phyloP scores from a whole-genome alignment of 2,329 filamentous ascomycete species.

The Hypoxylon sp. region DNA sequence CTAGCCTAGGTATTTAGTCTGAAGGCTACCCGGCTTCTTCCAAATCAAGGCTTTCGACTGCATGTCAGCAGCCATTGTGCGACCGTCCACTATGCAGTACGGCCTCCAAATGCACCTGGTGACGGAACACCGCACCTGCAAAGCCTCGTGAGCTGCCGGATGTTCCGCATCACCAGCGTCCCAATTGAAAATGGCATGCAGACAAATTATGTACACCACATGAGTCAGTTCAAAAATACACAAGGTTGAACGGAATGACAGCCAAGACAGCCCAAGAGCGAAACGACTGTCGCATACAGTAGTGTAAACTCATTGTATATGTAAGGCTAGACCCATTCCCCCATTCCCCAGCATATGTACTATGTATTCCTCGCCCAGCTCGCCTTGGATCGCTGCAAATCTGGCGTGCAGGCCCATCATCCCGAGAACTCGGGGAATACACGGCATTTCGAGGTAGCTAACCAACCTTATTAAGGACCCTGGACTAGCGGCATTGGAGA shows the following conservation, averaged over 20 bases:
- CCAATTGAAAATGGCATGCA: slow-evolving; percentile 24
- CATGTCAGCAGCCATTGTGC: slow-evolving; percentile 17
- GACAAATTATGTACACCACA: background rate
- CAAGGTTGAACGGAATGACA: slow-evolving; percentile 22
- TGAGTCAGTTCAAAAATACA: slow-evolving; percentile 30
- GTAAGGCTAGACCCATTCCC: slow-evolving; percentile 18
- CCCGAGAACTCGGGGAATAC: slow-evolving; percentile 35
- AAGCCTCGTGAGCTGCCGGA: slow-evolving; percentile 29
- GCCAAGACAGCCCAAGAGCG: background rate
- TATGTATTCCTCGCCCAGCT: slow-evolving; percentile 12
- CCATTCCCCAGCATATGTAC: no score
- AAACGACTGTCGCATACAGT: slow-evolving; percentile 1
- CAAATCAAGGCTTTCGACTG: slow-evolving; percentile 12
- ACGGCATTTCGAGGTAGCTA: slow-evolving; percentile 29
- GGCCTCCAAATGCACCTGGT: slow-evolving; percentile 17
- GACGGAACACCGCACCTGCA: slow-evolving; percentile 31
- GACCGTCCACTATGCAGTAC: slow-evolving; percentile 1
- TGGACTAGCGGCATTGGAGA: background rate
- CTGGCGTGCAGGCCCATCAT: slow-evolving; percentile 4
- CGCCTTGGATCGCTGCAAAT: slow-evolving; percentile 24
- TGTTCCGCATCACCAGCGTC: slow-evolving; percentile 24
- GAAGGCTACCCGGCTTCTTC: slow-evolving; percentile 8
- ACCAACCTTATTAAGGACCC: slow-evolving; percentile 17
- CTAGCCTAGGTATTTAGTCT: background rate
- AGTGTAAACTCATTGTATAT: background rate